phyloP scores from a whole-genome alignment of 202 grass and related monocot species.

The Musa balbisiana region DNA sequence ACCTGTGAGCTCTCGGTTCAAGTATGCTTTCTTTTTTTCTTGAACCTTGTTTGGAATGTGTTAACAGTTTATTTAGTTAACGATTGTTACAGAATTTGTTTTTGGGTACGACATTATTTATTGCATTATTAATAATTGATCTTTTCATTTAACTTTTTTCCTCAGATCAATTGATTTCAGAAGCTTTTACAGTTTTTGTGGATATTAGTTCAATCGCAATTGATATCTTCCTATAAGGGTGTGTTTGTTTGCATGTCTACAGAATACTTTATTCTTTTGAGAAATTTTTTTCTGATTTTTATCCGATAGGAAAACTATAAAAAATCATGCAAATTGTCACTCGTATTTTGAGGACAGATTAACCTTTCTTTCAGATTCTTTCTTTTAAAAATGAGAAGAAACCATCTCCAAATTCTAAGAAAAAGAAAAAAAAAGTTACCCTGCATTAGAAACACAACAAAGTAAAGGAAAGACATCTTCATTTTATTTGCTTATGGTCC shows the following conservation, averaged over 20 bases:
- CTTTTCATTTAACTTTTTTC: not conserved
- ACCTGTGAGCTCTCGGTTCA: constrained; percentile 82
- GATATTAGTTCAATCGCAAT: not conserved
- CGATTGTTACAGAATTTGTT: not conserved
- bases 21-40: constrained; percentile 32
- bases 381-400: too few species aligned
- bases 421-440: too few species aligned
- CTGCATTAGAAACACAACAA: too few species aligned
- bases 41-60: not conserved
- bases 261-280: not conserved
- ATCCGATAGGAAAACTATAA: not conserved
- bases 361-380: too few species aligned
- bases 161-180: not conserved
- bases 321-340: not conserved
- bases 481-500: too few species aligned
- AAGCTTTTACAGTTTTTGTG: not conserved
- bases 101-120: not conserved
- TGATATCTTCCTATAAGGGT: not conserved
- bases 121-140: not conserved
- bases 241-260: not conserved
- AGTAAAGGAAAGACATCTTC: too few species aligned
- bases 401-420: too few species aligned
- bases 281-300: not conserved
- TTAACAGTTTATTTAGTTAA: not conserved
- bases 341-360: too few species aligned